Base-by-base conservation (phyloP, 805 yeast species). In the Starmerella sp. region DNA sequence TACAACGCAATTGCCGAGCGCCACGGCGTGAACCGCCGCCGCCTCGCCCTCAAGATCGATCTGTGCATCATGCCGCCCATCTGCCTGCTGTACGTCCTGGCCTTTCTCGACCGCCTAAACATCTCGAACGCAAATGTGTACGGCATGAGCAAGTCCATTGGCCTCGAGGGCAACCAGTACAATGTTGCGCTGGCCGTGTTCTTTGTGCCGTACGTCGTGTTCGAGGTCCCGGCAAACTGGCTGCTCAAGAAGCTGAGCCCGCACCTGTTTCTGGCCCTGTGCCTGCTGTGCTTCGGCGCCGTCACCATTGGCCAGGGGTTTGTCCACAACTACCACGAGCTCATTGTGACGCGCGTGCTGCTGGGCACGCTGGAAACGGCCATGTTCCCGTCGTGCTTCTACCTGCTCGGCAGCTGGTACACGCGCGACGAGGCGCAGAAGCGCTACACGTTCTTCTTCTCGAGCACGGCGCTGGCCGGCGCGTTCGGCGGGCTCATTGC, bases 81-180 rank as follows among this genome's bases (percentile, higher is more conserved):
- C 61, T 79, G 87, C 64, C 64, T 84, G 36, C 73, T 86, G 46
- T 86, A 86, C 64, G 79, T 86, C 66, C 74, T 86, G 59, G 82
- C 91, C 1, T 86, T 85, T 65, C 71, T 86, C 64, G 95, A 86
- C 66, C 75, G 95, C 67, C 89, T 86, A 55, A 86, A 86, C 67
- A 84, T 86, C 57, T 81, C 90, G 30, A 86, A 86, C 68, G 95
- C 95, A 5, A 80, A 80, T 57, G 77, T 82, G 54, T 85, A 84
- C 64, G 88, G 88, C 13, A 72, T 86, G 73, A 74, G 74, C 22
- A 68, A 63, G 1, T 84, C 80, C 54, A 68, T 86, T 37, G 63
- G 73, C 15, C 71, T 86, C 47, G 66, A 68, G 2, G 83, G 83
- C 13, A 73, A 75, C 60, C 82, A 84, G 63, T 83, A 75, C 71